Evolutionary conservation across 148 eudicot genomes (phyloP), one percentile per base, ranked within the genome.

Genomic region (Rhododendron kiyosumense): DNA sequence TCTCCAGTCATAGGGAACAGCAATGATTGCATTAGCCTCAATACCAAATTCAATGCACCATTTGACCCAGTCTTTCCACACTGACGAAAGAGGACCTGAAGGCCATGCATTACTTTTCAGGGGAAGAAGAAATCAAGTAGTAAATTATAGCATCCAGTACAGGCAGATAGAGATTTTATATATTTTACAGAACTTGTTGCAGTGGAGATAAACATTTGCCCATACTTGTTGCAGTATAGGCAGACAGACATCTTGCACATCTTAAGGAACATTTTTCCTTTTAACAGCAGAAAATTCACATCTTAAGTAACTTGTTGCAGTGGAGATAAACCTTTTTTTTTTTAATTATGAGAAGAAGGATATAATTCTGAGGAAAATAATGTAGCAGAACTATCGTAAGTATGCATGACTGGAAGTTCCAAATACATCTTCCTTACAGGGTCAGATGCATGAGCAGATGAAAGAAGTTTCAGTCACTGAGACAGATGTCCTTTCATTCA

Each of bases 1-100:
- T 91, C 99, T 95, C 99, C 99, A 96, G 91, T 96, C 99, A 89
- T 93, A 96, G 78, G 99, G 99, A 89, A 89, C 99, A 51, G 99
- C 99, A 88, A 96, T 88, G 74, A 96, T 95, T 78, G 99, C 97
- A 88, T 96, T 96, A 65, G 99, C 93, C 91, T 95, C 98, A 84
- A 96, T 90, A 83, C 99, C 99, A 90, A 96, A 96, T 85, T 96
- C 96, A 89, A 96, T 93, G 89, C 99, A 96, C 99, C 99, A 96
- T 85, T 95, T 96, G 78, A 96, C 91, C 99, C 99, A 96, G 87
- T 96, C 99, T 89, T 96, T 96, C 99, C 99, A 96, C 86, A 96
- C 94, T 36, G 99, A 94, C 79, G 99, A 96, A 79, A 96, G 98
- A 84, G 99, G 98, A 89, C 99, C 99, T 96, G 92, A 49, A 51